Evolutionary conservation across 495 filamentous ascomycete genomes (phyloP).

Genomic region (Acidomyces sp.): DNA sequence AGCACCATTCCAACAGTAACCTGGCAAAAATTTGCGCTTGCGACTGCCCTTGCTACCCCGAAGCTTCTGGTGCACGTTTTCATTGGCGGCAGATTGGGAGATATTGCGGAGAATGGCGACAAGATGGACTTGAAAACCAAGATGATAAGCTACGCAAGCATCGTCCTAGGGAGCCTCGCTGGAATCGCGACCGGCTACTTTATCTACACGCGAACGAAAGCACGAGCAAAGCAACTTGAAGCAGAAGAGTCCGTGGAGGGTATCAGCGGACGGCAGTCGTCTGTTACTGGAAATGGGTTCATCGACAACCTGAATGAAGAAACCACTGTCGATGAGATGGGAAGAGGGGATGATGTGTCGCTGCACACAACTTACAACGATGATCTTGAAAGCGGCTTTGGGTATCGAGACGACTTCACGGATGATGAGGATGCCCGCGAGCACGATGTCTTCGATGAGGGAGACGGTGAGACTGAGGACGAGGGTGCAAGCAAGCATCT

Average conservation of each 20-base stretch:
- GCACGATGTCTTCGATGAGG: constrained; percentile 26
- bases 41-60: constrained; percentile 64
- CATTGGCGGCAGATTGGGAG: constrained; percentile 65
- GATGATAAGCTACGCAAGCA: constrained; percentile 68
- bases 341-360: constrained; percentile 42
- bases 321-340: constrained; percentile 20
- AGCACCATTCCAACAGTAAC: constrained; percentile 83
- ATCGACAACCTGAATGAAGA: constrained; percentile 28
- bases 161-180: constrained; percentile 53
- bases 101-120: constrained; percentile 49
- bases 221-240: constrained; percentile 72
- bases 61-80: constrained; percentile 90
- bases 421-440: constrained; percentile 26
- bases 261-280: constrained; percentile 11
- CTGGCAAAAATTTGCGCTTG: constrained; percentile 59
- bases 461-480: constrained; percentile 21
- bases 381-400: constrained; percentile 27
- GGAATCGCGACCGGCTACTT: constrained; percentile 67
- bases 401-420: constrained; percentile 27
- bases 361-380: constrained; percentile 27
- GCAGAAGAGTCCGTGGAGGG: constrained; percentile 46
- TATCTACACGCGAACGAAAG: constrained; percentile 74
- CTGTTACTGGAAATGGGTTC: constrained; percentile 17
- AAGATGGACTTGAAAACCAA: constrained; percentile 54
- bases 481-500: background rate